Percentiles rank a stretch among this genome's conserved stretches.
Conservation (phyloP, 169 alveolate genomes). For the Cryptosporidium xiaoi region DNA sequence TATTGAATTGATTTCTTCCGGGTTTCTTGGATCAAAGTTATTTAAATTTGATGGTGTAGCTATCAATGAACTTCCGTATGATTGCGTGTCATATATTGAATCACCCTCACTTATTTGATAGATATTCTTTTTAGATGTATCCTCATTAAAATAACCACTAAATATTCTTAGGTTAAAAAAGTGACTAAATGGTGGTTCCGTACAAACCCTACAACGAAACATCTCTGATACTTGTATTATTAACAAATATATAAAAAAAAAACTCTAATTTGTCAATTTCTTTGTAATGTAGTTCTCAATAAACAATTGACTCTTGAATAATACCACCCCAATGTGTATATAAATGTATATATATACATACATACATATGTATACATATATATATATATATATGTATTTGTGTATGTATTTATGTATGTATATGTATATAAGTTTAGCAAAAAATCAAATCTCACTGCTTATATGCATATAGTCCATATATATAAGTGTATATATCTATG, state of each 20-base stretch:
- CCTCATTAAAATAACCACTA: slow-evolving; percentile 60
- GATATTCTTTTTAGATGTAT: slow-evolving; percentile 18
- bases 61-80: slow-evolving; percentile 70
- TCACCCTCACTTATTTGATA: slow-evolving; percentile 64
- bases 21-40: slow-evolving; percentile 83
- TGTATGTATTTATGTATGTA: not conserved
- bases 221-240: not conserved
- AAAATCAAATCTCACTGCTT: too few relatives aligned
- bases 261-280: too few relatives aligned
- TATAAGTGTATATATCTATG: too few relatives aligned
- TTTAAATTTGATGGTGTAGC: slow-evolving; percentile 54
- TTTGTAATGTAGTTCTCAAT: too few relatives aligned
- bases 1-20: slow-evolving; percentile 87
- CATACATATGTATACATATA: not conserved
- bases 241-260: too few relatives aligned
- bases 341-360: not conserved
- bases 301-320: not conserved
- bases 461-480: too few relatives aligned
- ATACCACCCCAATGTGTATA: not conserved
- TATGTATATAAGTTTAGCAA: not conserved
- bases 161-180: slow-evolving; percentile 63
- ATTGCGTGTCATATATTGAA: slow-evolving; percentile 56
- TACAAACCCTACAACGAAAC: slow-evolving; percentile 73
- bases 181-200: slow-evolving; percentile 72
- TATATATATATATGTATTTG: not conserved